Evolutionary conservation across 129 eudicot species (phyloP).

Genomic region (Pulicaria dysenterica): DNA sequence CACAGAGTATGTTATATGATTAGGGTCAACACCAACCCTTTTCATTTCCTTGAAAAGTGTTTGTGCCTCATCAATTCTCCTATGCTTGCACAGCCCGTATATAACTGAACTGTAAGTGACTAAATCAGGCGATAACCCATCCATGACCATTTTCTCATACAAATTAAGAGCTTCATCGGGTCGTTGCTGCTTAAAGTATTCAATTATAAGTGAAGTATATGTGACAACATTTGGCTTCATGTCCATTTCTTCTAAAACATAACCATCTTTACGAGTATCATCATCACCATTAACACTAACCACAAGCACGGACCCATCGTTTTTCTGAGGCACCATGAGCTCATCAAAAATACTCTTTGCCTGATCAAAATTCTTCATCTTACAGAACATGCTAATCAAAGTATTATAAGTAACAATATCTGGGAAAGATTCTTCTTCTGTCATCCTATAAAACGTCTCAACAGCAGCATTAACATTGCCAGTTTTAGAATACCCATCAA

Average conservation of each 20-base stretch:
- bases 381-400: slow-evolving; percentile 68
- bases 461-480: slow-evolving; percentile 48
- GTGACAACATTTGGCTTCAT: slow-evolving; percentile 58
- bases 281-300: slow-evolving; percentile 12
- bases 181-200: slow-evolving; percentile 40
- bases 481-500: slow-evolving; percentile 55
- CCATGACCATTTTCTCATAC: slow-evolving; percentile 55
- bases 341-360: slow-evolving; percentile 62
- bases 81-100: slow-evolving; percentile 61
- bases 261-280: slow-evolving; percentile 1
- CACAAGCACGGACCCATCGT: slow-evolving; percentile 5
- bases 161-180: slow-evolving; percentile 55
- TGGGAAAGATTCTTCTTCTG: slow-evolving; percentile 42
- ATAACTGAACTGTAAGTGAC: slow-evolving; percentile 62
- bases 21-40: slow-evolving; percentile 63
- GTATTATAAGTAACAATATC: slow-evolving; percentile 79
- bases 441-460: slow-evolving; percentile 49
- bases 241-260: background rate
- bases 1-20: slow-evolving; percentile 67
- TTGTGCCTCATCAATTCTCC: slow-evolving; percentile 62
- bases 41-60: slow-evolving; percentile 65
- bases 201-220: slow-evolving; percentile 62
- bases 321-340: slow-evolving; percentile 32
- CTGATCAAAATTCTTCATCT: slow-evolving; percentile 50
- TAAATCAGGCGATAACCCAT: slow-evolving; percentile 69